Percentiles rank a stretch among this genome's conserved stretches.
Conservation (phyloP, 2,329 filamentous ascomycete species). For the Lomentospora prolificans region DNA sequence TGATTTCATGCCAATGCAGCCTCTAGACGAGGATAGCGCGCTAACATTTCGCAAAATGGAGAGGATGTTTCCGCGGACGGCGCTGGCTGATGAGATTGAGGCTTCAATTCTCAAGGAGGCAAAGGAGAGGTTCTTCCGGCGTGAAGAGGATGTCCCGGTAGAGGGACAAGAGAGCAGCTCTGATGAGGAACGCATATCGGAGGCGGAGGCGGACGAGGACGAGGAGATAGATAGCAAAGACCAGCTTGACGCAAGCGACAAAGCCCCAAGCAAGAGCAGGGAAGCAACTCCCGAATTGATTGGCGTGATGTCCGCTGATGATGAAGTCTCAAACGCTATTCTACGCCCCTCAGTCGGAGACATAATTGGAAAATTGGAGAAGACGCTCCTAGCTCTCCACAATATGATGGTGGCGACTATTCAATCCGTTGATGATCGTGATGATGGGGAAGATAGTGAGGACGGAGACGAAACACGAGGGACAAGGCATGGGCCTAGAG, state of each 20-base stretch:
- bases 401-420: conserved; percentile 48
- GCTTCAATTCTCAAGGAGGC: conserved; percentile 57
- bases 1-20: conserved; percentile 34
- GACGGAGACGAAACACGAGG: neutral
- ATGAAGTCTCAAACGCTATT: conserved; percentile 54
- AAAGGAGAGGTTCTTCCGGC: conserved; percentile 50
- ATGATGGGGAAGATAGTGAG: conserved; percentile 14
- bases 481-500: neutral
- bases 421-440: conserved; percentile 17
- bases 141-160: conserved; percentile 2
- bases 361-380: conserved; percentile 59
- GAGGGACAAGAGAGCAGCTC: neutral
- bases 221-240: neutral
- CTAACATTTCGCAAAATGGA: conserved; percentile 40
- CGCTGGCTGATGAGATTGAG: conserved; percentile 60
- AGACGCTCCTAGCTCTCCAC: conserved; percentile 60
- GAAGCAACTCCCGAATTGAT: neutral
- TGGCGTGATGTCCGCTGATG: conserved; percentile 52
- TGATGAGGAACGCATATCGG: neutral
- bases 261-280: neutral
- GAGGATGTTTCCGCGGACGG: conserved; percentile 41
- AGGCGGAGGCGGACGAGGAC: neutral
- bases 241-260: neutral
- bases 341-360: conserved; percentile 62
- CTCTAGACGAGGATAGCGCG: conserved; percentile 35